phyloP scores from a whole-genome alignment of 2,329 filamentous ascomycete genomes.

The Xylaria sp. region DNA sequence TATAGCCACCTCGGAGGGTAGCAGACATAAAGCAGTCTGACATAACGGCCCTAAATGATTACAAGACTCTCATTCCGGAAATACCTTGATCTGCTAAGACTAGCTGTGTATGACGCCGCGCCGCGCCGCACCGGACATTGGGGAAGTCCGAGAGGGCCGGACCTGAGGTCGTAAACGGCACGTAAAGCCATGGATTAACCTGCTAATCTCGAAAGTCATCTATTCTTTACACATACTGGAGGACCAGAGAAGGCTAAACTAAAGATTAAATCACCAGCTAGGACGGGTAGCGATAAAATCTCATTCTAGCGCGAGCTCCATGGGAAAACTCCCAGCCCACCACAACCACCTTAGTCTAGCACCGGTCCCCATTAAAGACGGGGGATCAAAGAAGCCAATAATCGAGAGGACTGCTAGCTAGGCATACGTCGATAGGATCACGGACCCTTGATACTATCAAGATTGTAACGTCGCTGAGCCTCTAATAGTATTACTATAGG shows the following conservation, averaged over 20 bases:
- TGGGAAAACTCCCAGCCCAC: neutral
- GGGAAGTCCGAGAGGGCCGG: neutral
- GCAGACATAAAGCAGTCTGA: neutral
- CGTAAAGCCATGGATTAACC: neutral
- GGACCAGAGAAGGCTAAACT: no score
- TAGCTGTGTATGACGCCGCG: no score
- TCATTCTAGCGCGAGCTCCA: no score
- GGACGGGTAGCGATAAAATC: no score
- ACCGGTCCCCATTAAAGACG: neutral
- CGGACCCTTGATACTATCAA: neutral
- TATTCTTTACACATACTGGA: neutral
- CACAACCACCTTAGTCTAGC: neutral
- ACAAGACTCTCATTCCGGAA: neutral
- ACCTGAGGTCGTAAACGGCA: neutral
- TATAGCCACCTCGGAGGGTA: neutral
- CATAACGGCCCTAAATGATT: neutral
- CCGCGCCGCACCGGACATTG: no score
- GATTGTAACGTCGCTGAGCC: neutral
- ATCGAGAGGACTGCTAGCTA: neutral
- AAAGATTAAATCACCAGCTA: no score
- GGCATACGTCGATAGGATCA: no score
- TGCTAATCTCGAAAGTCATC: neutral
- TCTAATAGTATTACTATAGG: neutral
- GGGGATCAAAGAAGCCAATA: neutral
- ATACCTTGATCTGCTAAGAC: no score